These are phyloP conservation scores for Corymbia maculata DNA, from an alignment of 345 rosid genomes.

Conservation along the genomic window DNA sequence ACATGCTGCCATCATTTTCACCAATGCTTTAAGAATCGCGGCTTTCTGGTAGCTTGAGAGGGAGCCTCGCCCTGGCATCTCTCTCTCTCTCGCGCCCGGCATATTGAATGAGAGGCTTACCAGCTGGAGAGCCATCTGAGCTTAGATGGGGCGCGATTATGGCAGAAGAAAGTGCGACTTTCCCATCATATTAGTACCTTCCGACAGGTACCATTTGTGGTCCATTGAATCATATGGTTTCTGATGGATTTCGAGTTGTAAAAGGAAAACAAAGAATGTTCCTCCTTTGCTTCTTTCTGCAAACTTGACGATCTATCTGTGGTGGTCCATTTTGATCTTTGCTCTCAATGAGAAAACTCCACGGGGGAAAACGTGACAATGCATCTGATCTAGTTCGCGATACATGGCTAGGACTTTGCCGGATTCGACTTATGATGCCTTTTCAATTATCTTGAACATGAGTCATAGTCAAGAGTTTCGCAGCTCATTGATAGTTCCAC, in stretches of 20 bases:
- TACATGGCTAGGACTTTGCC: neutral
- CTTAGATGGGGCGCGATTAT: neutral
- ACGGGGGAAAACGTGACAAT: rapidly evolving
- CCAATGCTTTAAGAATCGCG: neutral
- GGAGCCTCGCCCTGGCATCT: neutral
- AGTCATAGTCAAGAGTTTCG: neutral
- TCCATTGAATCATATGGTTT: neutral
- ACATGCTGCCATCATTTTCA: neutral
- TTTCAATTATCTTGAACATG: neutral
- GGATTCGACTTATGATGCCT: neutral
- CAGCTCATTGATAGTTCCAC: rapidly evolving
- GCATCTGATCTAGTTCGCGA: neutral
- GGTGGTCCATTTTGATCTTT: neutral
- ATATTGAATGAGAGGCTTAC: neutral
- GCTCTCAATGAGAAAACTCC: neutral
- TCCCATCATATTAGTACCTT: neutral
- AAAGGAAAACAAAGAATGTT: neutral
- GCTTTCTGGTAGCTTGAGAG: neutral
- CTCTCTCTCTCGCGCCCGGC: neutral
- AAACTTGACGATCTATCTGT: neutral
- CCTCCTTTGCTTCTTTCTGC: neutral
- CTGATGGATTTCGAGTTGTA: neutral
- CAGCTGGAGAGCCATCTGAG: neutral
- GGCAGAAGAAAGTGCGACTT: neutral
- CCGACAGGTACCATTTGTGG: neutral